phyloP scores from a whole-genome alignment of 2,329 filamentous ascomycete species.

The Nemania sp. region DNA sequence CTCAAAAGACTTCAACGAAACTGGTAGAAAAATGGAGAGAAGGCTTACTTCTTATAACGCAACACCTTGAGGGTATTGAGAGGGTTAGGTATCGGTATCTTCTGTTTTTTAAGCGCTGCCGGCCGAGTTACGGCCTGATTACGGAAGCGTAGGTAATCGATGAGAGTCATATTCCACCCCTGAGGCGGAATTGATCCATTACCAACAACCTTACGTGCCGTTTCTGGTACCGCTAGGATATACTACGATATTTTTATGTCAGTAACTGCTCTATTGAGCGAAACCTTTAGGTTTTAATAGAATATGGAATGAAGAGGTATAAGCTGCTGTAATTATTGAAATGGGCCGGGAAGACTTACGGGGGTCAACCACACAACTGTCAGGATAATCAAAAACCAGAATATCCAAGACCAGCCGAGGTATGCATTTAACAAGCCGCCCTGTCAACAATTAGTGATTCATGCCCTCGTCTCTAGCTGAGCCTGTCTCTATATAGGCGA shows the following conservation, averaged over 20 bases:
- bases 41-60: constrained; percentile 57
- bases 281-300: neutral
- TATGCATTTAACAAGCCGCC: constrained; percentile 73
- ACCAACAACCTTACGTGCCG: constrained; percentile 69
- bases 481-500: neutral
- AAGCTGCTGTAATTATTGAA: neutral
- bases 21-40: neutral
- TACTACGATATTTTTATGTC: constrained; percentile 49
- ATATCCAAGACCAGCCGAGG: constrained; percentile 75
- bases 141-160: constrained; percentile 61
- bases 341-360: constrained; percentile 12
- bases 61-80: constrained; percentile 66
- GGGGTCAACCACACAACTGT: constrained; percentile 63
- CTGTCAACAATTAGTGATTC: constrained; percentile 63
- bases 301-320: neutral
- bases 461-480: constrained; percentile 36
- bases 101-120: constrained; percentile 53
- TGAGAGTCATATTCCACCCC: constrained; percentile 67
- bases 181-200: constrained; percentile 71
- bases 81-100: constrained; percentile 68
- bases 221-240: constrained; percentile 69
- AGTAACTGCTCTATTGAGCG: neutral
- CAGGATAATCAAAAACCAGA: constrained; percentile 75
- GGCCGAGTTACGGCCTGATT: constrained; percentile 52
- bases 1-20: neutral